Evolutionary conservation across 257 asterid genomes (phyloP).

Genomic region (Nicotiana noctiflora): DNA sequence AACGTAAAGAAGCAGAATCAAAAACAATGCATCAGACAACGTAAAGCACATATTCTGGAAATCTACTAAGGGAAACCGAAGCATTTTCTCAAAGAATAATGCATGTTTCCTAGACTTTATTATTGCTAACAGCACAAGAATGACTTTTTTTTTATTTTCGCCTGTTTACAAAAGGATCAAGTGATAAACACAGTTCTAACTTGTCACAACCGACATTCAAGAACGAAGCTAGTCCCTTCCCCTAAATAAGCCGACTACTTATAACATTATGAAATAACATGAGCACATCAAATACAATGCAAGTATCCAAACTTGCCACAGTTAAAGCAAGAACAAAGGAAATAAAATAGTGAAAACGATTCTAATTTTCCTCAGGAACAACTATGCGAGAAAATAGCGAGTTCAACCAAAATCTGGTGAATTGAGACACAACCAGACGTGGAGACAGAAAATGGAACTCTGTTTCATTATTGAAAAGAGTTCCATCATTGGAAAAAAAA

Average conservation of each 20-base stretch:
- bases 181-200: not conserved
- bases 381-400: not conserved
- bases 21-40: not conserved
- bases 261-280: not conserved
- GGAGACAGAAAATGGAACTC: not conserved
- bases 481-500: not conserved
- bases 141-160: not conserved
- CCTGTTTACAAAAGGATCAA: not conserved
- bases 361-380: not conserved
- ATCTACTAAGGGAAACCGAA: not conserved
- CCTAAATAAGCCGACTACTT: not conserved
- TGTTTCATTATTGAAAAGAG: not conserved
- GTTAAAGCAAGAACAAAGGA: not conserved
- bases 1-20: not conserved
- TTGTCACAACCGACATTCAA: not conserved
- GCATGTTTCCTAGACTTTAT: not conserved
- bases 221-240: not conserved
- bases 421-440: not conserved
- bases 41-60: not conserved
- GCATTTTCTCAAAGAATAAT: not conserved
- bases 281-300: not conserved
- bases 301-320: not conserved
- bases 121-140: not conserved
- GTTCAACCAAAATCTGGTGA: not conserved
- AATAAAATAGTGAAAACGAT: not conserved